Percentiles rank a stretch among this genome's conserved stretches.
phyloP scores from a whole-genome alignment of 1,284 basidiomycete genomes.

The Cutaneotrichosporon cutaneum region DNA sequence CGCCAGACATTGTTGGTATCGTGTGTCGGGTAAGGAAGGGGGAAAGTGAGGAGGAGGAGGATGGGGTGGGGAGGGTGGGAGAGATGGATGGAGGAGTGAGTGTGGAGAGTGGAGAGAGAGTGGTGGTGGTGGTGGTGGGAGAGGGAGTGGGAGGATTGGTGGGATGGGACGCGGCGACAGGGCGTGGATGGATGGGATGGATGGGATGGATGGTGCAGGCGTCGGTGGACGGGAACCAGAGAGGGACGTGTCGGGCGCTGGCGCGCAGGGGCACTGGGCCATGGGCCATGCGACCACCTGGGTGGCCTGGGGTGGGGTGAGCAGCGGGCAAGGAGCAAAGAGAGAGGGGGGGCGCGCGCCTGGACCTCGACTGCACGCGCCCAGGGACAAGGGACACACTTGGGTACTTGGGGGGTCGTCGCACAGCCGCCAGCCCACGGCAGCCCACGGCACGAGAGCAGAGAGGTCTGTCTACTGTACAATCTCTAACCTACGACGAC shows the following conservation, averaged over 20 bases:
- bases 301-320: no score
- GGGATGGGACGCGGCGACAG: neutral
- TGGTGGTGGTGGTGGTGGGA: neutral
- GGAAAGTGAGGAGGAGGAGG: slow-evolving; percentile 1
- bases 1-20: slow-evolving; percentile 45
- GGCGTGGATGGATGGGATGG: neutral
- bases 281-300: no score
- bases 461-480: neutral
- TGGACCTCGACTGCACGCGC: no score
- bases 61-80: neutral
- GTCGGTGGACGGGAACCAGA: no score
- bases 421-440: no score
- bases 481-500: neutral
- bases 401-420: no score
- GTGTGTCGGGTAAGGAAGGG: slow-evolving; percentile 12
- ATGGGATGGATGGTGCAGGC: no score
- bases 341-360: no score
- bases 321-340: no score
- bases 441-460: neutral
- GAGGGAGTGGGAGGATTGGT: neutral
- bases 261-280: no score
- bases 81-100: neutral
- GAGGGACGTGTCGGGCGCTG: neutral
- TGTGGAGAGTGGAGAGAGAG: slow-evolving; percentile 3
- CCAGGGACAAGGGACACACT: no score